phyloP scores from a whole-genome alignment of 768 basidiomycete species.

The Mrakia hoshinonis region DNA sequence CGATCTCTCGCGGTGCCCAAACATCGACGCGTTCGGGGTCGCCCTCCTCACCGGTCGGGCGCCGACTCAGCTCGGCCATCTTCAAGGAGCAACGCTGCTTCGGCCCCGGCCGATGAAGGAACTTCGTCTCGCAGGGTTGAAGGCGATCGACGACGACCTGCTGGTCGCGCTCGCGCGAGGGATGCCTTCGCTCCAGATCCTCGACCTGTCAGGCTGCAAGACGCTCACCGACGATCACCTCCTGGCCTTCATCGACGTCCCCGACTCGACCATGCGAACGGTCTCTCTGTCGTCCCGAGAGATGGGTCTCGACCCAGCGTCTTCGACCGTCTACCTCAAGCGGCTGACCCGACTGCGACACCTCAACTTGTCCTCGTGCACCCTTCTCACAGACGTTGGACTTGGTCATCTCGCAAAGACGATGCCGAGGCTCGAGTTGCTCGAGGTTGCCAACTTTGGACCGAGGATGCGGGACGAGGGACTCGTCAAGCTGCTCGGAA shows the following conservation, averaged over 20 bases:
- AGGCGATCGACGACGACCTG: constrained; percentile 52
- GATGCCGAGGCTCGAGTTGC: constrained; percentile 45
- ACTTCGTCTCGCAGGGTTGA: constrained; percentile 61
- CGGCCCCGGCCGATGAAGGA: constrained; percentile 45
- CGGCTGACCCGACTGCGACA: neutral
- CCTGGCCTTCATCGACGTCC: neutral
- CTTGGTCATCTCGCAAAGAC: neutral
- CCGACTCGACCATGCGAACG: neutral
- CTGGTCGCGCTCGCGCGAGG: constrained; percentile 39
- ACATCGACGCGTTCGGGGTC: constrained; percentile 48
- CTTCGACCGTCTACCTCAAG: neutral
- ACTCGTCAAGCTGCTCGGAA: constrained; percentile 59
- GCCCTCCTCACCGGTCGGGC: constrained; percentile 40
- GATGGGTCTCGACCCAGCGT: neutral
- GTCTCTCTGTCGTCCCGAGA: constrained; percentile 4
- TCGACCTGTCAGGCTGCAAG: constrained; percentile 4
- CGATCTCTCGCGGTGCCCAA: constrained; percentile 63
- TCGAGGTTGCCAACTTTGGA: constrained; percentile 73
- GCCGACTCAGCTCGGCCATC: neutral
- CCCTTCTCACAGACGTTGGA: neutral
- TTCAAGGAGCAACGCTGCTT: neutral
- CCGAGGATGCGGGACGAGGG: constrained; percentile 61
- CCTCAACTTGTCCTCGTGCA: constrained; percentile 9
- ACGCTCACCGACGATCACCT: constrained; percentile 11
- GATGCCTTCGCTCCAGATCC: constrained; percentile 11